These are phyloP conservation scores for Torulaspora gathmanii DNA, from an alignment of 805 yeast genomes.

Conservation along the genomic window DNA sequence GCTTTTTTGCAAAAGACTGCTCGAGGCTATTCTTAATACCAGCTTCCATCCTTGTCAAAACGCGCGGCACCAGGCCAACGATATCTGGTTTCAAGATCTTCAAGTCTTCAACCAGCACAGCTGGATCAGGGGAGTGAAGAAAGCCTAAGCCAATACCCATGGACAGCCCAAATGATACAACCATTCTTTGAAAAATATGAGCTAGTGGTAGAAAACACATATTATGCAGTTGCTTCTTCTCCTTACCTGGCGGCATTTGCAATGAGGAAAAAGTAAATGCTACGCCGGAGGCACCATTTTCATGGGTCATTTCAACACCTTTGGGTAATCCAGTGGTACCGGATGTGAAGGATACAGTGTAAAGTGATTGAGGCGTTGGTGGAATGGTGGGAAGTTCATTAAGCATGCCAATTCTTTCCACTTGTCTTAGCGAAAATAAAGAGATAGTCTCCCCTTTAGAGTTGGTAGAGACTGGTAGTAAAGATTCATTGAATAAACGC, in stretches of 20 bases:
- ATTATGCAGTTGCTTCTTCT: constrained; percentile 30
- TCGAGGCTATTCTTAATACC: constrained; percentile 45
- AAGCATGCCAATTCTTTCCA: constrained; percentile 40
- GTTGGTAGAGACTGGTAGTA: constrained; percentile 24
- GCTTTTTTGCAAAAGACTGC: constrained; percentile 21
- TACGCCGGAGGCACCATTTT: constrained; percentile 47
- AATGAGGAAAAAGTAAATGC: constrained; percentile 40
- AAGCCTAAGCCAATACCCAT: constrained; percentile 52
- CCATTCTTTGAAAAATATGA: constrained; percentile 51
- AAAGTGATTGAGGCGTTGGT: constrained; percentile 49
- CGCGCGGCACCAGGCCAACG: constrained; percentile 59
- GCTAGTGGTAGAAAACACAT: constrained; percentile 53
- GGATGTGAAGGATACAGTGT: constrained; percentile 66
- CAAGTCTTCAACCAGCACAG: constrained; percentile 55
- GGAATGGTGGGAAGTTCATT: constrained; percentile 42
- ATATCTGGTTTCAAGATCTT: constrained; percentile 49
- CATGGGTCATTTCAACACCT: constrained; percentile 58
- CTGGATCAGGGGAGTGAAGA: constrained; percentile 49
- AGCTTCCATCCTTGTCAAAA: constrained; percentile 57
- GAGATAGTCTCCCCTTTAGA: constrained; percentile 36
- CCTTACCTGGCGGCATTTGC: constrained; percentile 26
- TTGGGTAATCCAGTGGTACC: constrained; percentile 76
- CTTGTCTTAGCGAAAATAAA: constrained; percentile 41
- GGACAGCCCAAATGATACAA: constrained; percentile 41
- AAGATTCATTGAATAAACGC: constrained; percentile 32